Base-by-base conservation (phyloP, 2,329 filamentous ascomycete genomes). In the Echinosphaeria canescens region DNA sequence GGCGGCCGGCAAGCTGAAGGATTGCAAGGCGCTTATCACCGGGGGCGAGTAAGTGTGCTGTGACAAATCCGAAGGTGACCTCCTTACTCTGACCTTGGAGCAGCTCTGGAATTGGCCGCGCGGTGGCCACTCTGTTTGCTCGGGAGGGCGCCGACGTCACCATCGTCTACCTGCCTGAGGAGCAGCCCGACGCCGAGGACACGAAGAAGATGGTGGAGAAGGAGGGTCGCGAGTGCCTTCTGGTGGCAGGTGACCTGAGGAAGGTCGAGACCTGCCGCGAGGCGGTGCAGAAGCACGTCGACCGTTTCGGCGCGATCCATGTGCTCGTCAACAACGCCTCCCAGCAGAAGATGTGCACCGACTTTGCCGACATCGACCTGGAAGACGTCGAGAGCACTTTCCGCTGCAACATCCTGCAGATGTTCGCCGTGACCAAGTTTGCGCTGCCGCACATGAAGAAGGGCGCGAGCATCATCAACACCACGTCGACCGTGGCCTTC, bases 391-490 rank as follows among this genome's bases (percentile, higher is more conserved):
- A 72, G 27, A 56, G 70, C 31, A 85, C 76, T 0, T 85, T 90
- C 50, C 59, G 80, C 47, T 78, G 70, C 25, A 90, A 88, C 51
- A 82, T 88, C 40, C 74, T 85, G 47, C 63, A 75, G 4, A 74
- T 69, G 53, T 88, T 82, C 56, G 85, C 71, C 51, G 56, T 85
- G 19, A 62, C 76, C 32, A 88, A 88, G 46, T 80, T 84, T 41
- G 50, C 61, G 10, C 56, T 88, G 9, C 69, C 68, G 1, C 73
- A 84, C 47, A 75, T 88, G 68, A 63, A 66, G 41, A 46, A 48
- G n/a, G 79, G 80, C 19, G 61, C 67, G 29, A 70, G 67, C 15
- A 81, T 90, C 44, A 81, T 90, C 59, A 88, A 85, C 54, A 82
- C 80, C 43, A 71, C 76, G 24, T 82, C 75, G 17, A 72, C 88